These are phyloP conservation scores for Cryptosporidium ubiquitum DNA, from an alignment of 169 alveolate species.

Conservation along the genomic window DNA sequence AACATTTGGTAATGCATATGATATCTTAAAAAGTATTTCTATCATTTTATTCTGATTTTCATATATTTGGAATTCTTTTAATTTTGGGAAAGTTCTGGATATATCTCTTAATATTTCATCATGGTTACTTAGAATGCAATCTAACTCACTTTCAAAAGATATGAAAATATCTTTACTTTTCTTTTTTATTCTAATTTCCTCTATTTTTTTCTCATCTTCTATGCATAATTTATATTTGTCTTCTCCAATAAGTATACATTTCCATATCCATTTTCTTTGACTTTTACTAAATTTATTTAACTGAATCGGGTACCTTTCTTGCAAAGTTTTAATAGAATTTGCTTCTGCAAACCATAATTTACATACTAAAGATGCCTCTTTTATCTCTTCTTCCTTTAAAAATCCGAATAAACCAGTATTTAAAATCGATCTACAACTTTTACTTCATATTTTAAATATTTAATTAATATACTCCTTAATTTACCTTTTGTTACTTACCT, in stretches of 20 bases:
- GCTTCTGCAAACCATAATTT: conserved; percentile 71
- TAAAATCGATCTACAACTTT: conserved; percentile 18
- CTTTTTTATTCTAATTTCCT: neutral
- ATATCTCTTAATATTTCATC: conserved; percentile 51
- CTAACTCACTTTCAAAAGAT: conserved; percentile 1
- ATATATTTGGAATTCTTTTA: conserved; percentile 7
- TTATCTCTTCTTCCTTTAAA: conserved; percentile 35
- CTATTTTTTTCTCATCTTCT: neutral
- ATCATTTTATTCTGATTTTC: conserved; percentile 51
- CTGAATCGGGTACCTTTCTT: conserved; percentile 42
- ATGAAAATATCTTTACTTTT: neutral
- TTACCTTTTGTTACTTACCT: conserved; percentile 33
- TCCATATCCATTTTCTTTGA: conserved; percentile 55
- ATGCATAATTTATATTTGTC: conserved; percentile 1
- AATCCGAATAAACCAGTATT: conserved; percentile 17
- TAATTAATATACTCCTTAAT: neutral
- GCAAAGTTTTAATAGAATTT: conserved; percentile 12
- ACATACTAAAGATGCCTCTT: conserved; percentile 55
- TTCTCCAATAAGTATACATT: conserved; percentile 54
- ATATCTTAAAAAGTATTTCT: conserved; percentile 27
- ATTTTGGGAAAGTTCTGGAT: conserved; percentile 51
- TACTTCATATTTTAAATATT: neutral
- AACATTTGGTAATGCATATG: conserved; percentile 49
- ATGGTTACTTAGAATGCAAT: neutral
- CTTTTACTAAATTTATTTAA: conserved; percentile 6